A percentile compares a stretch with the other conserved stretches of the same genome.
Evolutionary conservation across 1,139 yeast genomes (phyloP).

Genomic region (Magnusiomyces sp.): DNA sequence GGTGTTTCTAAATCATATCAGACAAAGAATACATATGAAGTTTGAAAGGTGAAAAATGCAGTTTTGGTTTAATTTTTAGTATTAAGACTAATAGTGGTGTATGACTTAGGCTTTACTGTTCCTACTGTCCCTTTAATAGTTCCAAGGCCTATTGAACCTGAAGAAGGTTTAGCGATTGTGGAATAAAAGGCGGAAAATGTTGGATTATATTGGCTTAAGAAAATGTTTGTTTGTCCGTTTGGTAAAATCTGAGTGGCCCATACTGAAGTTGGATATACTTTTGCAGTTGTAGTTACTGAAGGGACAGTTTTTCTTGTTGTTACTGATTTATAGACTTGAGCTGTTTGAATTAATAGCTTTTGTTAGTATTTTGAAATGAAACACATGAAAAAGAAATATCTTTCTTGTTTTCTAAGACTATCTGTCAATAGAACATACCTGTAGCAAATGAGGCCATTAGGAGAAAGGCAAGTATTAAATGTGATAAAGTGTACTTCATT

Average conservation of each 20-base stretch:
- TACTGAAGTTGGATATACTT: slow-evolving; percentile 7
- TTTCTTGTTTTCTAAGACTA: no score
- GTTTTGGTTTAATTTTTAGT: no score
- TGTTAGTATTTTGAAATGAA: no score
- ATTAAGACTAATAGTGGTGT: no score
- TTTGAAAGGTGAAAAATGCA: no score
- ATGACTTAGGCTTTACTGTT: slow-evolving; percentile 21
- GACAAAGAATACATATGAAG: no score
- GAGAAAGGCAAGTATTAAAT: no score
- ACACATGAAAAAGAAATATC: no score
- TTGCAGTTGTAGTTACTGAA: neutral
- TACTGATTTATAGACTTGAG: neutral
- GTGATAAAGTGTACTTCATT: no score
- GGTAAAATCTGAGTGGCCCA: neutral
- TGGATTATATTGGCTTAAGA: slow-evolving; percentile 38
- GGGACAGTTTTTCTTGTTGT: neutral
- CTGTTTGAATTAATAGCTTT: neutral
- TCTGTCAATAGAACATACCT: no score
- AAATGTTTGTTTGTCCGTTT: slow-evolving; percentile 12
- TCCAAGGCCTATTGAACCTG: slow-evolving; percentile 55
- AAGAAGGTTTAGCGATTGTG: slow-evolving; percentile 34
- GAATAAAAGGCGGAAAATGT: slow-evolving; percentile 36
- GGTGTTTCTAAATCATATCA: no score
- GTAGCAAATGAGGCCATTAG: no score
- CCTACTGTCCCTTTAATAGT: slow-evolving; percentile 52